Percentiles rank a stretch among this genome's conserved stretches.
Evolutionary conservation across 1,139 yeast genomes (phyloP).

Genomic region (Yamadazyma spencermartinsiae): DNA sequence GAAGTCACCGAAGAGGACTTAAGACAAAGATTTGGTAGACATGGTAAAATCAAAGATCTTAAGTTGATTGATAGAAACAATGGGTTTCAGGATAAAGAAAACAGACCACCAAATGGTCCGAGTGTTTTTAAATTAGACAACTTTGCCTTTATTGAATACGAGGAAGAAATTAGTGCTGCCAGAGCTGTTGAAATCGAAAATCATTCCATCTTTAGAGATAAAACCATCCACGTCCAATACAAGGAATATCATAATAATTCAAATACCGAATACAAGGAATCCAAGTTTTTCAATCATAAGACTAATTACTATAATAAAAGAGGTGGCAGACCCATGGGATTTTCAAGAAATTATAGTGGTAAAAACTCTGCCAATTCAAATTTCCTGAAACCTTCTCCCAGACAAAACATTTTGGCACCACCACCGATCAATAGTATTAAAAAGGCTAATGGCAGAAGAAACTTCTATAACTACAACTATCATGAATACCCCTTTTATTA

Average conservation of each 20-base stretch:
- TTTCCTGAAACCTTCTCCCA: constrained; percentile 4
- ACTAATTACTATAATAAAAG: background rate
- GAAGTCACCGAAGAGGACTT: constrained; percentile 55
- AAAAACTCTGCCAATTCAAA: constrained; percentile 1
- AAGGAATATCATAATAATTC: constrained; percentile 51
- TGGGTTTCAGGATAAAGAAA: constrained; percentile 19
- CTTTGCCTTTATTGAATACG: constrained; percentile 72
- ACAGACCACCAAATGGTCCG: background rate
- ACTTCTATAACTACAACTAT: constrained; percentile 2
- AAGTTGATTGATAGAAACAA: constrained; percentile 51
- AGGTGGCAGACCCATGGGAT: background rate
- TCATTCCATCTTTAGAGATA: constrained; percentile 69
- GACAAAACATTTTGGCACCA: constrained; percentile 52
- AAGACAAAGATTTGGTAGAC: constrained; percentile 56
- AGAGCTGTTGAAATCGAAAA: constrained; percentile 81
- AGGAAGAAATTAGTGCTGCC: constrained; percentile 72
- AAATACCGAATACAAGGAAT: background rate
- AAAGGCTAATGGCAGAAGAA: constrained; percentile 5
- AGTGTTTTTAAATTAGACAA: constrained; percentile 20
- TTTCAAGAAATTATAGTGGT: background rate
- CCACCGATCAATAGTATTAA: constrained; percentile 63
- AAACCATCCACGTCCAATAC: constrained; percentile 82
- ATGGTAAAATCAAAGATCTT: constrained; percentile 63
- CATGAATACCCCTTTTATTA: constrained; percentile 2
- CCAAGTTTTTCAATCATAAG: background rate